Evolutionary conservation across 768 basidiomycete genomes (phyloP).

Genomic region (Rhodotorula sphaerocarpa): DNA sequence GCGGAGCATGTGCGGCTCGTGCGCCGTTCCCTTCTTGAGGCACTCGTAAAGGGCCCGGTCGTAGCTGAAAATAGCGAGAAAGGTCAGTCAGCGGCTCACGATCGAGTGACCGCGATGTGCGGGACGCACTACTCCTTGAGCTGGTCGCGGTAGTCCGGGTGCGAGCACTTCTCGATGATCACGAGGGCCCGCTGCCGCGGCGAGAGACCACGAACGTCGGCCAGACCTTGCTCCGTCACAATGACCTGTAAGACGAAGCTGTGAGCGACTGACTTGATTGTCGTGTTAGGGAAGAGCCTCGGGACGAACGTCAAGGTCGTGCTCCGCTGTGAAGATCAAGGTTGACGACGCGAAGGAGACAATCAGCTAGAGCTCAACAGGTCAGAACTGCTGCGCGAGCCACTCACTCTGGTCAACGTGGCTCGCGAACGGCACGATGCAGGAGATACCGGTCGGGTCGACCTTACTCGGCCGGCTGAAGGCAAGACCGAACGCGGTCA

Average conservation of each 20-base stretch:
- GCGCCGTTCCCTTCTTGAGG: conserved; percentile 34
- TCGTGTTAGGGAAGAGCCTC: not conserved
- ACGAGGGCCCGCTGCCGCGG: conserved; percentile 40
- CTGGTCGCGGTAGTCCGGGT: conserved; percentile 39
- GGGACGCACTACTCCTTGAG: conserved; percentile 32
- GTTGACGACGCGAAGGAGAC: too few species aligned
- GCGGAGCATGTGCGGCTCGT: conserved; percentile 40
- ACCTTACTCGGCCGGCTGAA: not conserved
- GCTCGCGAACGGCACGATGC: conserved; percentile 40
- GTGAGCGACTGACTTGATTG: not conserved
- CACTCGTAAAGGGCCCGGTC: conserved; percentile 39
- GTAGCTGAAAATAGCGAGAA: conserved; percentile 14
- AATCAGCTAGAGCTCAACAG: too few species aligned
- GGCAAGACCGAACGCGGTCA: not conserved
- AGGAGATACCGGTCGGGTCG: conserved; percentile 38
- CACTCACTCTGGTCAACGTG: conserved; percentile 38
- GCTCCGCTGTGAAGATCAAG: conserved; percentile 15
- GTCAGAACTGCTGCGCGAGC: too few species aligned
- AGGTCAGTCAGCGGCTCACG: not conserved
- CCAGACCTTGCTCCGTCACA: conserved; percentile 42
- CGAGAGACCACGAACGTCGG: conserved; percentile 39
- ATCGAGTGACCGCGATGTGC: not conserved
- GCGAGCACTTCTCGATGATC: conserved; percentile 36
- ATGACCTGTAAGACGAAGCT: not conserved
- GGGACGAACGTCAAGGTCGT: conserved; percentile 35